Conservation (phyloP, 1,284 basidiomycete species). For the Cerrena zonata region DNA sequence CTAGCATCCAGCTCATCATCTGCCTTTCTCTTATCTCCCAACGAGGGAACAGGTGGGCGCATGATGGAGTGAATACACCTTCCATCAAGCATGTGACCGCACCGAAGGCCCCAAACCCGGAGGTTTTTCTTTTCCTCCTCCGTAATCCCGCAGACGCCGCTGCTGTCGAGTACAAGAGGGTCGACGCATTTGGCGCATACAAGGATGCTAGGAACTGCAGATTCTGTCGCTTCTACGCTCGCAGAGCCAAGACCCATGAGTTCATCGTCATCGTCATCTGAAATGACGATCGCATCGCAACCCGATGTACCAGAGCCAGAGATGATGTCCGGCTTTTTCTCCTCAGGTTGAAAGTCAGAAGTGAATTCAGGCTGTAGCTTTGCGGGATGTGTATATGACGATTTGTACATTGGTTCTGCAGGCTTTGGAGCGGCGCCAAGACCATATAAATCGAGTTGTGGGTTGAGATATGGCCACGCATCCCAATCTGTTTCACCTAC, state of each 20-base stretch:
- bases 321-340: slow-evolving; percentile 10
- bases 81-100: slow-evolving; percentile 72
- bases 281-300: slow-evolving; percentile 26
- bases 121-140: slow-evolving; percentile 33
- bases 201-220: slow-evolving; percentile 34
- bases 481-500: neutral
- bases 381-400: slow-evolving; percentile 58
- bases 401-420: slow-evolving; percentile 38
- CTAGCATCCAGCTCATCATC: slow-evolving; percentile 18
- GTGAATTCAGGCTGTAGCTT: slow-evolving; percentile 54
- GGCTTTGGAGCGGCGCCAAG: slow-evolving; percentile 12
- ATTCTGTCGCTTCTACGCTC: neutral
- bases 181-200: slow-evolving; percentile 60
- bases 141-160: slow-evolving; percentile 21
- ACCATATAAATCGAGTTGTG: neutral
- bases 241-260: slow-evolving; percentile 13
- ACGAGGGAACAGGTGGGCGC: slow-evolving; percentile 32
- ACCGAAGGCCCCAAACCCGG: slow-evolving; percentile 63
- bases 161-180: slow-evolving; percentile 41
- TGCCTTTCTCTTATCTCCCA: slow-evolving; percentile 32
- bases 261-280: slow-evolving; percentile 25
- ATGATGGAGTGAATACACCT: slow-evolving; percentile 59
- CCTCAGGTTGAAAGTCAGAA: slow-evolving; percentile 43
- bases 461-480: neutral
- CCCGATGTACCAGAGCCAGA: slow-evolving; percentile 30